Evolutionary conservation across 352 stramenopile genomes (phyloP).

Genomic region (Lagenidium giganteum): DNA sequence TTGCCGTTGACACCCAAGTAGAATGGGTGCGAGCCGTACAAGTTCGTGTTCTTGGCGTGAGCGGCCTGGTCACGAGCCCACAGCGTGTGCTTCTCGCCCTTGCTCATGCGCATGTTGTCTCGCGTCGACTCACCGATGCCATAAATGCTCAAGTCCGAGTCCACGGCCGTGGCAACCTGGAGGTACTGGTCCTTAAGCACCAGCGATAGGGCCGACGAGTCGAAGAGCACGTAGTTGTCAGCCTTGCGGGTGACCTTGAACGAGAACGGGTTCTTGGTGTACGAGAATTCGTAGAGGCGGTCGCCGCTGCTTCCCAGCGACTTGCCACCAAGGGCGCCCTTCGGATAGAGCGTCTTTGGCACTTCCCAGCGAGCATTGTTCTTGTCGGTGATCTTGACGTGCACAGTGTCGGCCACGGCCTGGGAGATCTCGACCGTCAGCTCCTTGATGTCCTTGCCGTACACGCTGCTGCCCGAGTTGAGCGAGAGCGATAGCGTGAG

Average conservation of each 20-base stretch:
- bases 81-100: conserved; percentile 42
- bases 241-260: conserved; percentile 29
- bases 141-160: conserved; percentile 23
- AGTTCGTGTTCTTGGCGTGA: conserved; percentile 33
- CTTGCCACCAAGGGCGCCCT: conserved; percentile 18
- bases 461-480: conserved; percentile 18
- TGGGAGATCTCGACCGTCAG: conserved; percentile 35
- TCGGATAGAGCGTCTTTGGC: conserved; percentile 24
- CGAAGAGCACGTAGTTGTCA: conserved; percentile 35
- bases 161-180: conserved; percentile 33
- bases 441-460: conserved; percentile 29
- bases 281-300: conserved; percentile 18
- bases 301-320: neutral
- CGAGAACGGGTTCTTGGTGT: conserved; percentile 30
- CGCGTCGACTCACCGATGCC: conserved; percentile 45
- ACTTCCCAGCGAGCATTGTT: conserved; percentile 46
- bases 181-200: conserved; percentile 52
- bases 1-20: conserved; percentile 32
- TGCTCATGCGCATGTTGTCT: conserved; percentile 19
- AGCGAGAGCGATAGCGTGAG: conserved; percentile 27
- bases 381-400: conserved; percentile 50
- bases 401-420: conserved; percentile 29
- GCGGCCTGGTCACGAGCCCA: conserved; percentile 30
- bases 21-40: conserved; percentile 53
- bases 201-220: conserved; percentile 30